Conservation (phyloP, 352 stramenopile species). For the Phytophthora agathidicida region DNA sequence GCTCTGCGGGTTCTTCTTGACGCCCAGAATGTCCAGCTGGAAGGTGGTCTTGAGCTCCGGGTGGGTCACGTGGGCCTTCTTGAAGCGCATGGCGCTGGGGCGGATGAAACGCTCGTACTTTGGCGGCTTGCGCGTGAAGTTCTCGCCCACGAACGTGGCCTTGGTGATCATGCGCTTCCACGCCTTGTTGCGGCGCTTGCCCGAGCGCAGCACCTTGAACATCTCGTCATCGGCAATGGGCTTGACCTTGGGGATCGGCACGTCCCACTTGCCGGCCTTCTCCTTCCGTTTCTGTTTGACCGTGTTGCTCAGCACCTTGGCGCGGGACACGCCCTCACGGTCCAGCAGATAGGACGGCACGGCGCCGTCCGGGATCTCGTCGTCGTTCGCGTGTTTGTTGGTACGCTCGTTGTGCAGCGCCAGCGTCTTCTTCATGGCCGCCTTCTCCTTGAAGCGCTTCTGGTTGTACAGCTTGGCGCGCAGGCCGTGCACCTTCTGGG, state of each 20-base stretch:
- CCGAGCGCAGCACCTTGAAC: slow-evolving; percentile 99
- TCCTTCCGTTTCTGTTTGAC: slow-evolving; percentile 99
- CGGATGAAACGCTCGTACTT: slow-evolving; percentile 99
- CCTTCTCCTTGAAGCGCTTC: slow-evolving; percentile 99
- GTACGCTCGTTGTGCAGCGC: slow-evolving; percentile 98
- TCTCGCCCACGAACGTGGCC: slow-evolving; percentile 99
- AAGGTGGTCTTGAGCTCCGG: slow-evolving; percentile 99
- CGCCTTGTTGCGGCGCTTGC: slow-evolving; percentile 95
- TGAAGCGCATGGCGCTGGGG: slow-evolving; percentile 98
- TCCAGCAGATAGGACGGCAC: slow-evolving; percentile 99
- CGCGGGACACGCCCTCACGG: slow-evolving; percentile 97
- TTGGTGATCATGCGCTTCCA: slow-evolving; percentile 93
- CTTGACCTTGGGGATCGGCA: slow-evolving; percentile 98
- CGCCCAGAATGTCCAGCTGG: slow-evolving; percentile 99
- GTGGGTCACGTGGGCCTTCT: slow-evolving; percentile 99
- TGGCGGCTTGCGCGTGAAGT: slow-evolving; percentile 99
- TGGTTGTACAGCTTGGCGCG: slow-evolving; percentile 99
- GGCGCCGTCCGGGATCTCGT: slow-evolving; percentile 95
- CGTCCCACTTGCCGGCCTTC: slow-evolving; percentile 99
- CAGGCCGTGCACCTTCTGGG: slow-evolving; percentile 98
- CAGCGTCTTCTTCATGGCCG: slow-evolving; percentile 99
- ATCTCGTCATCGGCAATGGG: slow-evolving; percentile 99
- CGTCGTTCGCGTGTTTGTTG: slow-evolving; percentile 99
- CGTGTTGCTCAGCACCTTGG: slow-evolving; percentile 99
- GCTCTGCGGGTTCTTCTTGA: slow-evolving; percentile 99